Base-by-base conservation (phyloP, 208 protist species). In the Vickermania ingenoplastis region DNA sequence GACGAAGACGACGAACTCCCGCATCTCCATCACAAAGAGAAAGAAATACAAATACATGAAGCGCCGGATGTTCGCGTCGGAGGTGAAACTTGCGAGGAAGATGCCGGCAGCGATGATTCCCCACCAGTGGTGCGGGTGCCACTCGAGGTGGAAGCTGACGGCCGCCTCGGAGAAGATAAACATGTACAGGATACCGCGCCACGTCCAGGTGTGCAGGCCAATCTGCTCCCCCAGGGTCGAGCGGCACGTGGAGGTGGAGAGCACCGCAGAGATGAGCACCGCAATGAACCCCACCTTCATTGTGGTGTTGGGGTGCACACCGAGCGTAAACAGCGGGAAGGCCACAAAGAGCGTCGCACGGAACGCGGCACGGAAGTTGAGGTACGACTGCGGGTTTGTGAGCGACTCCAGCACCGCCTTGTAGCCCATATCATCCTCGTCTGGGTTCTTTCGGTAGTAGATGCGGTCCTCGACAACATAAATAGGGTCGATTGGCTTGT, bases 41-140 rank as follows among this genome's bases (percentile, higher is more conserved):
- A 71, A 76, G 25, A 71, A 60, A 57, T 76, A 70, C 29, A 76
- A 36, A 29, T 66, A 67, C 49, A 76, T 57, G 61, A 76, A 76
- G 30, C 65, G 59, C 27, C 71, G 64, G 54, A 76, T 67, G n/a
- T 45, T 55, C 21, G 53, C 60, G 48, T 71, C 55, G 48, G 53
- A 67, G 61, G 57, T 31, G 17, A 76, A 57, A 17, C 53, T 21
- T 13, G 58, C 65, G 0, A 59, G 17, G 28, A 71, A 76, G 25
- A 76, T 56, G 26, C 57, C 57, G 1, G 58, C 52, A 2, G 63
- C 59, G 36, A 75, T 56, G 21, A 76, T 24, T 4, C 71, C 71
- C n/a, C 63, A 71, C 65, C 63, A 71, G 5, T 53, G 60, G 1
- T 53, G 54, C 3, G 53, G 48, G 61, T 76, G 60, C 14, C 61